Conservation (phyloP, 257 asterid species). For the Ilex asprella region DNA sequence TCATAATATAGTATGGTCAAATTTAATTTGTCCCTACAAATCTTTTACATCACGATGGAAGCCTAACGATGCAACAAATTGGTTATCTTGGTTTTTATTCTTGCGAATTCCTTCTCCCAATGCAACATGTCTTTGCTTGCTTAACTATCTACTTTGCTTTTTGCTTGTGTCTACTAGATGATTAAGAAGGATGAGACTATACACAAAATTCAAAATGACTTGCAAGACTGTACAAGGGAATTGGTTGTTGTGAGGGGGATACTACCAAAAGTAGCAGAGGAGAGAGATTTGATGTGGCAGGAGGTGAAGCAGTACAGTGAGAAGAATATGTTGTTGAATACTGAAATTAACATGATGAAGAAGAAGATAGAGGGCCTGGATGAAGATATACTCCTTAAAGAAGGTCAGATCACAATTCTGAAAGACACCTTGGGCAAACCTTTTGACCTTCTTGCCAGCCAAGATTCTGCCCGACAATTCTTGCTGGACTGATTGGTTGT, state of each 20-base stretch:
- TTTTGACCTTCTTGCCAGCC: slow-evolving; percentile 74
- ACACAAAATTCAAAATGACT: slow-evolving; percentile 56
- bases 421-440: slow-evolving; percentile 73
- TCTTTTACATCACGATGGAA: too few relatives aligned
- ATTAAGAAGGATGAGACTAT: slow-evolving; percentile 73
- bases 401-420: slow-evolving; percentile 89
- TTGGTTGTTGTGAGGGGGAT: slow-evolving; percentile 57
- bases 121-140: too few relatives aligned
- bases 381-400: slow-evolving; percentile 83
- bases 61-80: too few relatives aligned
- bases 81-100: too few relatives aligned
- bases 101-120: too few relatives aligned
- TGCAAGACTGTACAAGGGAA: slow-evolving; percentile 80
- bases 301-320: slow-evolving; percentile 71
- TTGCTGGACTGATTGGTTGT: slow-evolving; percentile 35
- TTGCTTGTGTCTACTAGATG: slow-evolving; percentile 33
- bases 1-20: too few relatives aligned
- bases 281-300: slow-evolving; percentile 88
- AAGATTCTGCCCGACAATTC: slow-evolving; percentile 41
- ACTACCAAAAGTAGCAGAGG: slow-evolving; percentile 78
- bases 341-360: slow-evolving; percentile 56
- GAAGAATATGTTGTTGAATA: slow-evolving; percentile 65
- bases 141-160: too few relatives aligned
- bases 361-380: slow-evolving; percentile 86
- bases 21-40: too few relatives aligned